A percentile compares a stretch with the other conserved stretches of the same genome.
Conservation (phyloP, 176 grass and related monocot genomes). For the Rhynchospora breviuscula region DNA sequence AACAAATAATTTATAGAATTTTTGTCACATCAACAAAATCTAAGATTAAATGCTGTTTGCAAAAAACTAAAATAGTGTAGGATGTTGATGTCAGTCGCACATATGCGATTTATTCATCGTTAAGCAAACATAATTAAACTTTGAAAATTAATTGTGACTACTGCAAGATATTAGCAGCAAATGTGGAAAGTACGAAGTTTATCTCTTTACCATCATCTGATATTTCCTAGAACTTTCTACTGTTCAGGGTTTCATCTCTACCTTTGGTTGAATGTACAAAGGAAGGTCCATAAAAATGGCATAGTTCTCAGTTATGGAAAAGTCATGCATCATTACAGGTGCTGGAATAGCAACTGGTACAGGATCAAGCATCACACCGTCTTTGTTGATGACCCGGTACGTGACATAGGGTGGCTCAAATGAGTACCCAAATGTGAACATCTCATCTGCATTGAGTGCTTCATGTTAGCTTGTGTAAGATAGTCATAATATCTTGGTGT, state of each 20-base stretch:
- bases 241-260: neutral
- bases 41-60: neutral
- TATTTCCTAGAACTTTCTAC: neutral
- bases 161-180: neutral
- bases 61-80: neutral
- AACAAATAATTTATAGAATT: too few species aligned
- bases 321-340: constrained; percentile 99
- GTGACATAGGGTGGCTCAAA: constrained; percentile 82
- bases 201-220: neutral
- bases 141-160: neutral
- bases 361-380: constrained; percentile 87
- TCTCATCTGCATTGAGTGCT: constrained; percentile 58
- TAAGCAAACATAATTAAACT: neutral
- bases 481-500: neutral
- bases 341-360: constrained; percentile 95
- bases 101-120: neutral
- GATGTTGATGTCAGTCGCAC: neutral
- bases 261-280: constrained; percentile 83
- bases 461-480: neutral
- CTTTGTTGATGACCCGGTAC: constrained; percentile 92
- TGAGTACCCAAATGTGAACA: constrained; percentile 97
- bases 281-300: constrained; percentile 97
- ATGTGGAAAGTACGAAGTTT: neutral
- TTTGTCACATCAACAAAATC: too few species aligned
- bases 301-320: constrained; percentile 94